Evolutionary conservation across 495 filamentous ascomycete genomes (phyloP).

Genomic region (Neurospora tetraspora): DNA sequence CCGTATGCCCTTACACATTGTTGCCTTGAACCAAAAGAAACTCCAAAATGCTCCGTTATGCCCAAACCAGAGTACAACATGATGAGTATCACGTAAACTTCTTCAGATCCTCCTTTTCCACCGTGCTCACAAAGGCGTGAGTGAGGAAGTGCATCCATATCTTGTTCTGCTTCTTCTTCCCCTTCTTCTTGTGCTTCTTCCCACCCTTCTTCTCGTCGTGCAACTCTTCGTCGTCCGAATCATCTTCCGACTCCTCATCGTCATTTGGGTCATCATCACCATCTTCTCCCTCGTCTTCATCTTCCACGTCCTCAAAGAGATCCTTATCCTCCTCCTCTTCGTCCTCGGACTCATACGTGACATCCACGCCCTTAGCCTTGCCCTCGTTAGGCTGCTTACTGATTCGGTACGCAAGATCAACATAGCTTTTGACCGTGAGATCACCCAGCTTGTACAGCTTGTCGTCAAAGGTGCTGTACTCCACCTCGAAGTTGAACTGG

Average conservation of each 20-base stretch:
- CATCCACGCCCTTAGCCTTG: slow-evolving; percentile 11
- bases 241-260: background rate
- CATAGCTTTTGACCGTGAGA: slow-evolving; percentile 72
- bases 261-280: slow-evolving; percentile 1
- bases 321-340: background rate
- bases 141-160: slow-evolving; percentile 68
- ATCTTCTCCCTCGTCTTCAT: background rate
- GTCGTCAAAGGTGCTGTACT: slow-evolving; percentile 76
- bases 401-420: slow-evolving; percentile 70
- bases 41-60: background rate
- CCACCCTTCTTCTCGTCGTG: slow-evolving; percentile 33
- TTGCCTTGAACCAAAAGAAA: background rate
- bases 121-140: slow-evolving; percentile 70
- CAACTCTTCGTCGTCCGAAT: slow-evolving; percentile 12
- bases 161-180: slow-evolving; percentile 42
- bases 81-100: slow-evolving; percentile 16
- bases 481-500: slow-evolving; percentile 65
- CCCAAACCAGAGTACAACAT: background rate
- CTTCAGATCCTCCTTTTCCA: slow-evolving; percentile 49
- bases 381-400: slow-evolving; percentile 37
- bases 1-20: background rate
- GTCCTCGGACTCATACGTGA: background rate
- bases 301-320: background rate
- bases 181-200: slow-evolving; percentile 32
- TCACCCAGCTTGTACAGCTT: slow-evolving; percentile 66